Evolutionary conservation across 768 basidiomycete species (phyloP).

Genomic region (Termitomyces sp.): DNA sequence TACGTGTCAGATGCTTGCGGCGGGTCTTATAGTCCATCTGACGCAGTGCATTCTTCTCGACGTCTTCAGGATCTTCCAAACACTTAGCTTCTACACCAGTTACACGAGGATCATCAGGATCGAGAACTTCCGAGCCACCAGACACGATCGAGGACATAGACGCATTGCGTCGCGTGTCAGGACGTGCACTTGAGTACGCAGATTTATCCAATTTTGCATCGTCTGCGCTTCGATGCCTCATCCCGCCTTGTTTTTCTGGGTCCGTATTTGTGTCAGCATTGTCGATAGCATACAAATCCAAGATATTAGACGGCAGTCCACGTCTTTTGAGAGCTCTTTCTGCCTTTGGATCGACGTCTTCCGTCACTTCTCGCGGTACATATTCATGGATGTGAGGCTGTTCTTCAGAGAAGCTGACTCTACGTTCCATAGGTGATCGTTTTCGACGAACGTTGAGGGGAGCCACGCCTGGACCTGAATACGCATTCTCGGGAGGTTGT

Average conservation of each 20-base stretch:
- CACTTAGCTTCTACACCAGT: constrained; percentile 48
- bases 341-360: constrained; percentile 16
- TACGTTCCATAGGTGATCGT: constrained; percentile 21
- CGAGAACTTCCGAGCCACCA: constrained; percentile 45
- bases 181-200: constrained; percentile 18
- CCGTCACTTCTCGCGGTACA: constrained; percentile 13
- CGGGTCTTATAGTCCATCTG: constrained; percentile 65
- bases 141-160: constrained; percentile 40
- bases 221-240: constrained; percentile 10
- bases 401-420: constrained; percentile 36
- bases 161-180: constrained; percentile 30
- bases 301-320: constrained; percentile 44
- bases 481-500: constrained; percentile 40
- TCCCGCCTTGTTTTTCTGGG: constrained; percentile 9
- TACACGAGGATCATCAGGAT: constrained; percentile 68
- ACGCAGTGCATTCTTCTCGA: constrained; percentile 54
- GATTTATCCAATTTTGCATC: constrained; percentile 16
- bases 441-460: constrained; percentile 14
- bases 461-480: constrained; percentile 21
- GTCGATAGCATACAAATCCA: constrained; percentile 44
- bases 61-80: constrained; percentile 54
- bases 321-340: constrained; percentile 33
- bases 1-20: constrained; percentile 56
- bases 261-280: constrained; percentile 17
- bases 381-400: constrained; percentile 18